Evolutionary conservation across 805 yeast species (phyloP), one percentile per base, ranked within the genome.

Genomic region (Candida coquimbonensis): DNA sequence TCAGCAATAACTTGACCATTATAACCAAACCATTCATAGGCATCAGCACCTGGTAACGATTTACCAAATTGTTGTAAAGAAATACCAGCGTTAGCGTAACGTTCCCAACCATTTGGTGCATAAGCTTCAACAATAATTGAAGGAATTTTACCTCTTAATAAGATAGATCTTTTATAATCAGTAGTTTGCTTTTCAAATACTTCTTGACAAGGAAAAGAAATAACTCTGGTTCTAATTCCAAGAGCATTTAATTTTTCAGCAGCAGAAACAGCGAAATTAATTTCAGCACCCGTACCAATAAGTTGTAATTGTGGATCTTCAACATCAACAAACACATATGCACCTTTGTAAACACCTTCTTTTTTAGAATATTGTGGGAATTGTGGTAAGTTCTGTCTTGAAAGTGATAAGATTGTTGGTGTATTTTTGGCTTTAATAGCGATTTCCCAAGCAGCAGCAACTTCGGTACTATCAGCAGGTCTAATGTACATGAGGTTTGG

Each of bases 1-100:
- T 78, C 73, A 60, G 95, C 91, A 67, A 93, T 75, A 56, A 96
- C 96, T 66, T 87, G 96, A 52, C 91, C 83, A 46, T 95, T 89
- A 77, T 93, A 93, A 55, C 78, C 96, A 59, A 91, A 87, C 74
- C 63, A 72, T 70, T 87, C 79, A 83, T 81, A 93, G 51, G 90
- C 77, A 53, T 85, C 87, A 48, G 70, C 69, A 64, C 83, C 93
- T 67, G 87, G 85, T 67, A 96, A 98, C 50, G 97, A 89, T 51
- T 90, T 93, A 78, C 99, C 99, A 66, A 93, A 93, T 74, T 87
- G 81, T 80, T 88, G 81, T 63, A 93, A 75, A 72, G 97, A 96
- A 62, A 91, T 87, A 69, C 89, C 95, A 75, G 86, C 95, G 74
- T 93, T 99, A 49, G 97, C 80, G 76, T 89, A 93, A 70, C 82